Evolutionary conservation across 805 yeast species (phyloP).

Genomic region (Hyphopichia homilentoma): DNA sequence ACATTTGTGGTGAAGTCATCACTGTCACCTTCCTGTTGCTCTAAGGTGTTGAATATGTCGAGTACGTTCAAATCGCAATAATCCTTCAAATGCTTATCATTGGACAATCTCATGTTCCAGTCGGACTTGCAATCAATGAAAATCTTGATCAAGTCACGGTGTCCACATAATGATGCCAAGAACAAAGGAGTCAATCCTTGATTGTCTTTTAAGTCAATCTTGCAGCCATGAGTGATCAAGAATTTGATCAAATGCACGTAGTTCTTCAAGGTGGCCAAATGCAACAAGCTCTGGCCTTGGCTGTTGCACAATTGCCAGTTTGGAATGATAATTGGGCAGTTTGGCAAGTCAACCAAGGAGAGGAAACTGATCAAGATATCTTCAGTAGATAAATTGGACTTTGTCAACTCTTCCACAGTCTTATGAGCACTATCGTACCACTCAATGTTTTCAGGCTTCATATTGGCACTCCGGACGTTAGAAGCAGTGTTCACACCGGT

Average conservation of each 20-base stretch:
- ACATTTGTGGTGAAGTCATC: conserved; percentile 5
- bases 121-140: conserved; percentile 65
- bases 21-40: conserved; percentile 9
- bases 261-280: conserved; percentile 77
- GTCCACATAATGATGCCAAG: conserved; percentile 76
- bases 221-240: conserved; percentile 63
- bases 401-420: conserved; percentile 46
- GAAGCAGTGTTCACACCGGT: conserved; percentile 8
- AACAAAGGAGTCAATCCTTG: conserved; percentile 88
- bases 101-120: conserved; percentile 46
- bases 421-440: conserved; percentile 55
- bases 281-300: conserved; percentile 86
- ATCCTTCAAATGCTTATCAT: conserved; percentile 42
- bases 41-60: conserved; percentile 33
- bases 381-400: conserved; percentile 45
- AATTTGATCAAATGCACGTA: conserved; percentile 58
- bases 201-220: conserved; percentile 68
- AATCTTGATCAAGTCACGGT: conserved; percentile 59
- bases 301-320: conserved; percentile 78
- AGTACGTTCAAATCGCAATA: conserved; percentile 44
- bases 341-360: conserved; percentile 60
- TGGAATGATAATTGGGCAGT: conserved; percentile 57
- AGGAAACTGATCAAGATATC: conserved; percentile 48
- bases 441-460: conserved; percentile 23
- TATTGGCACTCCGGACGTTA: too few relatives aligned